Evolutionary conservation across 306 rosid species (phyloP).

Genomic region (Pyrus pyrifolia): DNA sequence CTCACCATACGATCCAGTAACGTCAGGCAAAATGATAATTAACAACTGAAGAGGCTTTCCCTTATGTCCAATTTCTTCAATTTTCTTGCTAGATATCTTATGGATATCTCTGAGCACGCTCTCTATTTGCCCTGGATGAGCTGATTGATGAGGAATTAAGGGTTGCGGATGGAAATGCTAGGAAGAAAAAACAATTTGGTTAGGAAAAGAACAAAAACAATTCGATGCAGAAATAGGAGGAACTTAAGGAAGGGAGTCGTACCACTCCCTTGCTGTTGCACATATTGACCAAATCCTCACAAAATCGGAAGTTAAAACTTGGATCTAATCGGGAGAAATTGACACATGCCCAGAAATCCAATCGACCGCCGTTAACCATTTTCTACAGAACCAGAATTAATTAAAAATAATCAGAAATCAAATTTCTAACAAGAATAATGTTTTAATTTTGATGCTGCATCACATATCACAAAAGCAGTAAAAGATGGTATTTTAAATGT

Average conservation of each 20-base stretch:
- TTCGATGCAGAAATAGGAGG: neutral
- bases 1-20: slow-evolving; percentile 58
- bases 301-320: slow-evolving; percentile 18
- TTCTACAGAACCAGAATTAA: slow-evolving; percentile 32
- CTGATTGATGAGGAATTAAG: slow-evolving; percentile 18
- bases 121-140: slow-evolving; percentile 25
- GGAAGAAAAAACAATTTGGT: neutral
- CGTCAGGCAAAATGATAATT: slow-evolving; percentile 67
- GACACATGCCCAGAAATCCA: slow-evolving; percentile 48
- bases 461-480: neutral
- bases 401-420: neutral
- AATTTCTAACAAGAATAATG: neutral
- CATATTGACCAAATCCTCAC: slow-evolving; percentile 30
- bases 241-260: neutral
- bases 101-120: slow-evolving; percentile 31
- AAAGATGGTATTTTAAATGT: neutral
- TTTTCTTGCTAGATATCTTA: neutral
- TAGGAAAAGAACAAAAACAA: neutral
- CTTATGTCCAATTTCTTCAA: neutral
- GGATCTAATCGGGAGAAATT: slow-evolving; percentile 22
- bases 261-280: slow-evolving; percentile 72
- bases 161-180: slow-evolving; percentile 38
- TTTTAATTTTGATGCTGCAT: neutral
- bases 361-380: slow-evolving; percentile 56
- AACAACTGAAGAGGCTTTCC: slow-evolving; percentile 38